Percentiles rank a stretch among this genome's conserved stretches.
Conservation (phyloP, 129 eudicot genomes). For the Oenanthe sinensis region DNA sequence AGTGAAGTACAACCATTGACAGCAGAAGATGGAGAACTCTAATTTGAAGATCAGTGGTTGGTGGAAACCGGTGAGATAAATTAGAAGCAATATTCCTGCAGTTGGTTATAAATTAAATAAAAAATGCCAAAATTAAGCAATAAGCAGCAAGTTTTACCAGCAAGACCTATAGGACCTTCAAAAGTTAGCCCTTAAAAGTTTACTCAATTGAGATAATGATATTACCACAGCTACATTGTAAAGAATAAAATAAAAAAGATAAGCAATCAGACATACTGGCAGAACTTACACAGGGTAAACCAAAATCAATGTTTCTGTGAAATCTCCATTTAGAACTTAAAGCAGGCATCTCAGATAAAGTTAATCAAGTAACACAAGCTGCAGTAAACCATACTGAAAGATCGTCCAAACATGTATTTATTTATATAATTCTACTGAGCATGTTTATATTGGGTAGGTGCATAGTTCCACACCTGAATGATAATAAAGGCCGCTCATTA, state of each 20-base stretch:
- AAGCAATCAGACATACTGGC: not conserved
- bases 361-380: not conserved
- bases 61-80: no score
- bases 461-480: slow-evolving; percentile 61
- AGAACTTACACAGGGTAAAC: not conserved
- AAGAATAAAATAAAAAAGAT: no score
- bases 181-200: slow-evolving; percentile 46
- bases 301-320: not conserved
- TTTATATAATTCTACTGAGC: not conserved
- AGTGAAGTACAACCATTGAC: no score
- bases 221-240: not conserved
- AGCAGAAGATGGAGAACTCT: no score
- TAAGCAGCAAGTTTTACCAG: slow-evolving; percentile 37
- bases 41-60: no score
- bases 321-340: not conserved
- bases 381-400: not conserved
- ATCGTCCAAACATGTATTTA: not conserved
- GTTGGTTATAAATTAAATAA: not conserved
- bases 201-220: not conserved
- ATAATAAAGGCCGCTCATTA: slow-evolving; percentile 74
- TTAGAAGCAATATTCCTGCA: no score
- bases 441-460: not conserved
- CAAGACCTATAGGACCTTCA: slow-evolving; percentile 87
- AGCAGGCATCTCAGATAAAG: not conserved
- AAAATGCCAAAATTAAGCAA: not conserved